Evolutionary conservation across 305 asterid genomes (phyloP).

Genomic region (Fraxinus ornus): DNA sequence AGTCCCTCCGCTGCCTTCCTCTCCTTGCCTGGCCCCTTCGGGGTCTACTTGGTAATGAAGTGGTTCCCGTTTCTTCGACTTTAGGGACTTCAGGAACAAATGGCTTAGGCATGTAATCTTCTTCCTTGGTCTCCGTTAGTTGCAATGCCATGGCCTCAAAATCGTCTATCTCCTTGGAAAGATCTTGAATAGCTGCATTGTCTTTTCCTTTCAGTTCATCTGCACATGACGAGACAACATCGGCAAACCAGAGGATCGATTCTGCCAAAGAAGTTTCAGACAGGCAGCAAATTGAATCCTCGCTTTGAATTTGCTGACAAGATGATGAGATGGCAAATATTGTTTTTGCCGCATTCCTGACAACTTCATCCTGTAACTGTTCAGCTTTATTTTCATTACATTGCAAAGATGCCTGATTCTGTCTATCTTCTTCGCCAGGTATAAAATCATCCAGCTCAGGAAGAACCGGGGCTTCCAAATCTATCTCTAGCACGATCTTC

Average conservation of each 20-base stretch:
- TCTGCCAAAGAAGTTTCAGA: constrained; percentile 46
- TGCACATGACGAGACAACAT: constrained; percentile 36
- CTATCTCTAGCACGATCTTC: constrained; percentile 50
- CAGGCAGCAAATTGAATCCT: constrained; percentile 18
- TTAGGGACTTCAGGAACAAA: constrained; percentile 47
- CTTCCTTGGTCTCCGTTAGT: constrained; percentile 59
- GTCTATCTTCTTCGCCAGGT: not conserved
- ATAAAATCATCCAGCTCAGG: constrained; percentile 47
- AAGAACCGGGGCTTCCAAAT: constrained; percentile 61
- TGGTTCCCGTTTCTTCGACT: constrained; percentile 45
- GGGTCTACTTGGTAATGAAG: constrained; percentile 31
- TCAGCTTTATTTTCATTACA: constrained; percentile 30
- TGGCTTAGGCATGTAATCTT: constrained; percentile 75
- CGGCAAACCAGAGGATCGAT: constrained; percentile 63
- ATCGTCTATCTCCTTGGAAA: constrained; percentile 59
- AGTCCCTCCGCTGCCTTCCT: constrained; percentile 89
- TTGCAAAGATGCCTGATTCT: constrained; percentile 14
- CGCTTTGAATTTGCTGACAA: constrained; percentile 25
- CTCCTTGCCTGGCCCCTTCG: constrained; percentile 84
- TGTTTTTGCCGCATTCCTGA: constrained; percentile 61
- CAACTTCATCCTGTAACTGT: constrained; percentile 43
- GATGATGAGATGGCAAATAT: constrained; percentile 57
- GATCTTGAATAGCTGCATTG: constrained; percentile 9
- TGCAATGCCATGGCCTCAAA: constrained; percentile 78
- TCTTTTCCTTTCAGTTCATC: constrained; percentile 20